Base-by-base conservation (phyloP, 148 eudicot genomes). In the Fagopyrum tataricum region DNA sequence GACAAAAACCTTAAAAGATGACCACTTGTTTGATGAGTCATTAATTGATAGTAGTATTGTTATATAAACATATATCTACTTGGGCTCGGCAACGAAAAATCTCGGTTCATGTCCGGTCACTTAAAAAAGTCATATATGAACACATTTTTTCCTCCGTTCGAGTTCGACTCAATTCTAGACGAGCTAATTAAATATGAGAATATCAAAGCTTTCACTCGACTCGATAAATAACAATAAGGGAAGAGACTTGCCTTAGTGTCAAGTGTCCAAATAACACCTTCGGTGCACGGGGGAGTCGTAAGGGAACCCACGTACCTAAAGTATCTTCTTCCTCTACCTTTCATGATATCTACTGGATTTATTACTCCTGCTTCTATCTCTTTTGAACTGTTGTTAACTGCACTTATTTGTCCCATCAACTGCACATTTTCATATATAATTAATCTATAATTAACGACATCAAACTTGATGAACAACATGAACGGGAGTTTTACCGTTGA, bases 271-370 rank as follows among this genome's bases (percentile, higher is more conserved):
- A 83, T 76, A 66, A 91, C 91, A 64, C 91, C 90, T 85, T 91
- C 89, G 3, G 91, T 88, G 68, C 96, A 91, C 26, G 96, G 96
- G 67, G 96, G 96, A 26, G 82, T 83, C 44, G 93, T 91, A 67
- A 91, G 91, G 23, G 96, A 91, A 40, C 96, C 96, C 72, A 78
- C 61, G 76, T 91, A 91, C 74, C 91, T 81, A 59, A 85, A 87
- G 42, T 79, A 84, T 44, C 31, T 77, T 20, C 26, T 76, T 10
- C 87, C 80, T 69, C 71, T 37, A 61, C 73, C 48, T 1, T 70
- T 58, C 4, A 86, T 86, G n/a, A 78, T 70, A 10, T 61, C 17
- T 3, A 47, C 72, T 3, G 97, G 97, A 75, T 91, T 78, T 37
- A 91, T 61, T 49, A 77, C 67, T 0, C 88, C 93, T 14, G 53